Evolutionary conservation across 139 green algal species (phyloP).

Genomic region (Desmodesmus armatus): DNA sequence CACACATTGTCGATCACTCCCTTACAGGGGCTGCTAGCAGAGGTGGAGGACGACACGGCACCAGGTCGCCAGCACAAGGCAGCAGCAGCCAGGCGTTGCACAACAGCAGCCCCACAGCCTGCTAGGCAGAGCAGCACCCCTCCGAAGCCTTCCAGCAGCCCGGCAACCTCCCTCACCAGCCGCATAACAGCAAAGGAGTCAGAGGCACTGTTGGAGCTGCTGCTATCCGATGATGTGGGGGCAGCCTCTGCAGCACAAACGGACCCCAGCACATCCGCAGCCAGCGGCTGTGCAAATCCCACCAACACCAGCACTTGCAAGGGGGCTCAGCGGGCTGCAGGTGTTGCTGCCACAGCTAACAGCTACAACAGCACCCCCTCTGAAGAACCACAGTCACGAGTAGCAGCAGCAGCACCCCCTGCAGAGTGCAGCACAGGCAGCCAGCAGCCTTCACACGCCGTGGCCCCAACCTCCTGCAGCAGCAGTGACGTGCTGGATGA

Average conservation of each 20-base stretch:
- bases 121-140: background rate
- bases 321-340: too few relatives aligned
- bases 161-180: background rate
- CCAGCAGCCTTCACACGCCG: background rate
- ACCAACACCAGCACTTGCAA: background rate
- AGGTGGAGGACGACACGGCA: conserved; percentile 6
- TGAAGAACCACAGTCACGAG: background rate
- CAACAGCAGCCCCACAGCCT: background rate
- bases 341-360: too few relatives aligned
- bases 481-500: background rate
- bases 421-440: background rate
- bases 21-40: conserved; percentile 14
- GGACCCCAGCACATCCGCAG: background rate
- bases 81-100: background rate
- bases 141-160: background rate
- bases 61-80: background rate
- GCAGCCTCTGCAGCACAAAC: background rate
- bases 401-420: background rate
- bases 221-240: background rate
- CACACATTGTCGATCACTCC: too few relatives aligned
- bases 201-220: conserved; percentile 15
- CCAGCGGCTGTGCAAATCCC: background rate
- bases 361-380: too few relatives aligned
- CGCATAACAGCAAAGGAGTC: conserved; percentile 32
- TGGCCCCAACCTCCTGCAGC: background rate